phyloP scores from a whole-genome alignment of 2,329 filamentous ascomycete species.

The Colletotrichum spinosum region DNA sequence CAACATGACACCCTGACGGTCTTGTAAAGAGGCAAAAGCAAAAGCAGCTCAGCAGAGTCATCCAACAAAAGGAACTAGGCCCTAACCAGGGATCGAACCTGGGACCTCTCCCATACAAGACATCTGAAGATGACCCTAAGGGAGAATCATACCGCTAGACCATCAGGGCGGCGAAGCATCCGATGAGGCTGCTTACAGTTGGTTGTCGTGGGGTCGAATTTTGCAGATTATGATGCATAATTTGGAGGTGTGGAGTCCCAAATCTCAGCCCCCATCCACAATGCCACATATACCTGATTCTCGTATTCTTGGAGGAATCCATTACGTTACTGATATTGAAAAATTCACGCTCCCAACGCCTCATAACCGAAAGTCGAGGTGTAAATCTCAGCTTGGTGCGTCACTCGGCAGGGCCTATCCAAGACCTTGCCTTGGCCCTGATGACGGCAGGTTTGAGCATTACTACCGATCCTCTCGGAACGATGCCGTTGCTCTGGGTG shows the following conservation, averaged over 20 bases:
- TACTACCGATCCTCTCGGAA: not conserved
- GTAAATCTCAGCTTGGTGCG: too few relatives aligned
- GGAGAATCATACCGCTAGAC: conserved; percentile 8
- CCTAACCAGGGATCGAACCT: conserved; percentile 5
- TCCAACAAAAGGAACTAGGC: not conserved
- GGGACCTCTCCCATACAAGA: not conserved
- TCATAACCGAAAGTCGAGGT: too few relatives aligned
- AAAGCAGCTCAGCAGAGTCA: too few relatives aligned
- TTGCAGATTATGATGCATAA: not conserved
- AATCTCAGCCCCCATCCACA: too few relatives aligned
- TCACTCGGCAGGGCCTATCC: conserved; percentile 13
- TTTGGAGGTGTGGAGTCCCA: too few relatives aligned
- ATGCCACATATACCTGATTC: too few relatives aligned
- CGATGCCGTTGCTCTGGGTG: conserved; percentile 18
- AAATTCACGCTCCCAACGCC: too few relatives aligned
- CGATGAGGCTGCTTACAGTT: not conserved
- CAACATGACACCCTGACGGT: too few relatives aligned
- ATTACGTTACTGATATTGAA: too few relatives aligned
- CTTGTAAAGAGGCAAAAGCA: too few relatives aligned
- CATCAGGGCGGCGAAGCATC: not conserved
- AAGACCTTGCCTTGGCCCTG: conserved; percentile 21
- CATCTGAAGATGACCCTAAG: not conserved
- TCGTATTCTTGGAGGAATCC: too few relatives aligned
- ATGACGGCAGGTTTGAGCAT: conserved; percentile 1
- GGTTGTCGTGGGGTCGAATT: accelerated